Conservation (phyloP, 257 asterid species). For the Plectranthus barbatus region DNA sequence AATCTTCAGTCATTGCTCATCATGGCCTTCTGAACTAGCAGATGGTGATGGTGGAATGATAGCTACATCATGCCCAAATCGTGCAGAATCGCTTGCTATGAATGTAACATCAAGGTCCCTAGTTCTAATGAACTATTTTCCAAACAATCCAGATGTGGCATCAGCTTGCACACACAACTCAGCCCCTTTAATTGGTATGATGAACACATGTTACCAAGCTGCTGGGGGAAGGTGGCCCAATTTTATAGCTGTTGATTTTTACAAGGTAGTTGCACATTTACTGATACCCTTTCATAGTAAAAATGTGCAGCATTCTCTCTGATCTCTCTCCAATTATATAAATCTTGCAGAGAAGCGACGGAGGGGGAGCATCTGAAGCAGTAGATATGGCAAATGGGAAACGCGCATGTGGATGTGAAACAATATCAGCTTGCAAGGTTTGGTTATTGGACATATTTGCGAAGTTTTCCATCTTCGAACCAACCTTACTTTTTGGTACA, state of each 20-base stretch:
- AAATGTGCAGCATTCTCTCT: neutral
- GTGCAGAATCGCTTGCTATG: constrained; percentile 76
- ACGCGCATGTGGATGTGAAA: constrained; percentile 70
- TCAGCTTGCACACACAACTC: constrained; percentile 84
- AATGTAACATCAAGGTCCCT: constrained; percentile 63
- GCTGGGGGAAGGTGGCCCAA: constrained; percentile 89
- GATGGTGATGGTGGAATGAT: constrained; percentile 86
- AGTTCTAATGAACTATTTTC: constrained; percentile 80
- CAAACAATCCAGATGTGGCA: constrained; percentile 53
- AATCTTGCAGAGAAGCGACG: constrained; percentile 81
- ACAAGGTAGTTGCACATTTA: constrained; percentile 42
- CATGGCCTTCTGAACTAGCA: constrained; percentile 27
- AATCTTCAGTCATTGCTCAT: neutral
- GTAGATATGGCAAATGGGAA: constrained; percentile 79
- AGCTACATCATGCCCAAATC: constrained; percentile 72
- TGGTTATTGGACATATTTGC: neutral
- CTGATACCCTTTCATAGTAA: neutral
- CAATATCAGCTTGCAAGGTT: constrained; percentile 68
- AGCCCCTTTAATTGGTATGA: constrained; percentile 61
- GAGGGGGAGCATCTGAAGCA: constrained; percentile 88
- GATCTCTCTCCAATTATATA: neutral
- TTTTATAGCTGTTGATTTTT: constrained; percentile 82
- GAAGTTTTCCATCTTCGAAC: too few relatives aligned
- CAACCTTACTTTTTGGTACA: neutral
- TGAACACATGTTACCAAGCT: constrained; percentile 67